phyloP scores from a whole-genome alignment of 1,284 basidiomycete species.

The Vanrija pseudolonga region DNA sequence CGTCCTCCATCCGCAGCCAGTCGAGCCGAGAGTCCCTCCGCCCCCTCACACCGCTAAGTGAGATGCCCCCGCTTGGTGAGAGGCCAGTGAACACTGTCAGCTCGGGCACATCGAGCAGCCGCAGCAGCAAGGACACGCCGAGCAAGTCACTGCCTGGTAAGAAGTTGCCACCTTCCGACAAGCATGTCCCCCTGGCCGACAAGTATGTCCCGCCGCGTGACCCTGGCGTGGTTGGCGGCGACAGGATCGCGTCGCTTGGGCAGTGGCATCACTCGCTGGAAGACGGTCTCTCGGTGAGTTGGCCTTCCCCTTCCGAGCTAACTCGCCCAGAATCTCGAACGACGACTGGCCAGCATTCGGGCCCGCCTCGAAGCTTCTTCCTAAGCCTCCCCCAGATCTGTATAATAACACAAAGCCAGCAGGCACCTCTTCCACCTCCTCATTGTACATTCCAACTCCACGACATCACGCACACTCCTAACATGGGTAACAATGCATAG shows the following conservation, averaged over 20 bases:
- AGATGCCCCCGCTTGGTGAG: too few species aligned
- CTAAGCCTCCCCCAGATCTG: neutral
- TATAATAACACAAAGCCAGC: too few species aligned
- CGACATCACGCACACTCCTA: neutral
- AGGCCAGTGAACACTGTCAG: too few species aligned
- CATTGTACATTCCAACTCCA: neutral
- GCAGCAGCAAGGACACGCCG: too few species aligned
- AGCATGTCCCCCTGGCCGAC: neutral
- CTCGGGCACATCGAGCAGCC: too few species aligned
- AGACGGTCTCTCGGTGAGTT: slow-evolving; percentile 7
- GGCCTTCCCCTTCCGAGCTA: neutral
- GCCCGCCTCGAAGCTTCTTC: neutral
- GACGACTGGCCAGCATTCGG: slow-evolving; percentile 5
- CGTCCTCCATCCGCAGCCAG: too few species aligned
- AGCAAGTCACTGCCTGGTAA: too few species aligned
- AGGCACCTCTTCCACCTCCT: neutral
- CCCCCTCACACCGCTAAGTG: too few species aligned
- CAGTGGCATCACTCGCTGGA: slow-evolving; percentile 15
- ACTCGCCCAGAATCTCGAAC: slow-evolving; percentile 5
- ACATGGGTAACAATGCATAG: slow-evolving; percentile 13
- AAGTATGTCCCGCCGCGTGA: neutral
- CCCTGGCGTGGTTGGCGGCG: neutral
- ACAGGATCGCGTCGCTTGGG: neutral
- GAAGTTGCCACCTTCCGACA: too few species aligned
- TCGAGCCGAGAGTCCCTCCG: too few species aligned